Conservation (phyloP, 305 asterid genomes). For the Fraxinus nigra region DNA sequence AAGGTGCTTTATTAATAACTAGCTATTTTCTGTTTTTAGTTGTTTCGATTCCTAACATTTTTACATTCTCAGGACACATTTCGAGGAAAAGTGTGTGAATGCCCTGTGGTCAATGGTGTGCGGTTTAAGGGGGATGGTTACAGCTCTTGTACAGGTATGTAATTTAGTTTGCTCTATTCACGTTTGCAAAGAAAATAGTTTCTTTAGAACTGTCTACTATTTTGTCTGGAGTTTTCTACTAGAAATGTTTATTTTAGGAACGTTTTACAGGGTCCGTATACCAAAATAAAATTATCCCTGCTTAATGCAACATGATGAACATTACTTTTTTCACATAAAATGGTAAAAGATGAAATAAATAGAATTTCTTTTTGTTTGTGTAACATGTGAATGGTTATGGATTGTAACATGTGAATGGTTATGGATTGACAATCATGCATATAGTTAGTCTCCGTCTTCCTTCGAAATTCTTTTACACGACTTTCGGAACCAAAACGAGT, state of each 20-base stretch:
- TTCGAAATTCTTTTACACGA: background rate
- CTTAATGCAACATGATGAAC: background rate
- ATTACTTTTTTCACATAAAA: background rate
- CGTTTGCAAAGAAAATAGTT: background rate
- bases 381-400: background rate
- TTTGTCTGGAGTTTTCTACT: background rate
- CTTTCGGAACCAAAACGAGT: background rate
- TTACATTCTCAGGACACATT: conserved; percentile 66
- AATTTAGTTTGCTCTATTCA: conserved; percentile 1
- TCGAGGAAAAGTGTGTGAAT: conserved; percentile 92
- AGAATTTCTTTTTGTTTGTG: background rate
- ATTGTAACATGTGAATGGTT: background rate
- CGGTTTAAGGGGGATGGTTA: conserved; percentile 96
- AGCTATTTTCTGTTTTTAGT: background rate
- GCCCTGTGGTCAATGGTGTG: conserved; percentile 90
- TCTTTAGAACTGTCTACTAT: background rate
- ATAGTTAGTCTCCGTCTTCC: background rate
- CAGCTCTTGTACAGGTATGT: conserved; percentile 71
- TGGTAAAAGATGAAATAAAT: background rate
- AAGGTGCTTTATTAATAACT: conserved; percentile 49
- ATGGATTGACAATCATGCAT: background rate
- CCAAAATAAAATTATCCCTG: background rate
- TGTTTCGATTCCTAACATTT: conserved; percentile 20
- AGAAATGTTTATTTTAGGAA: background rate
- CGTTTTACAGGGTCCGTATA: background rate